A percentile compares a stretch with the other conserved stretches of the same genome.
These are phyloP conservation scores for Aspergillus neoniger DNA, from an alignment of 2,329 filamentous ascomycete genomes.

Conservation along the genomic window DNA sequence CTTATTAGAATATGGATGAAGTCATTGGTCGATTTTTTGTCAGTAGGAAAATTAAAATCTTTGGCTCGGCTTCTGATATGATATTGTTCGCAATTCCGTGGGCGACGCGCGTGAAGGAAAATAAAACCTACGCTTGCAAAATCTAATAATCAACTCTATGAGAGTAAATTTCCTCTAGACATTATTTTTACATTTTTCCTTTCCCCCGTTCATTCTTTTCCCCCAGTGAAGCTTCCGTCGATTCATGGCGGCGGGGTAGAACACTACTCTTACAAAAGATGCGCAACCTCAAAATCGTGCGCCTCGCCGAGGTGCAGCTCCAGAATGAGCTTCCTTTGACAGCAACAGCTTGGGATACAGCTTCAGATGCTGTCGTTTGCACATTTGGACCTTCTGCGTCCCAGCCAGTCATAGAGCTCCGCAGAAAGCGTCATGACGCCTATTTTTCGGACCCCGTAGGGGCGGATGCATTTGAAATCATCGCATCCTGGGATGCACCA, in stretches of 20 bases:
- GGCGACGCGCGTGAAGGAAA: slow-evolving; percentile 15
- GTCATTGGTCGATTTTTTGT: slow-evolving; percentile 43
- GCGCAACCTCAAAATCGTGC: slow-evolving; percentile 84
- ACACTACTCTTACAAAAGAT: slow-evolving; percentile 54
- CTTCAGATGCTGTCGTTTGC: slow-evolving; percentile 75
- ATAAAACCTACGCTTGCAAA: not conserved
- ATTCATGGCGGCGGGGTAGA: slow-evolving; percentile 42
- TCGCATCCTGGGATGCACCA: slow-evolving; percentile 88
- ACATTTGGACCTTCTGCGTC: slow-evolving; percentile 76
- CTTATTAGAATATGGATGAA: slow-evolving; percentile 43
- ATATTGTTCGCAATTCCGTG: slow-evolving; percentile 8
- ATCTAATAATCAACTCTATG: slow-evolving; percentile 6
- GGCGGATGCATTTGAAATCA: slow-evolving; percentile 47
- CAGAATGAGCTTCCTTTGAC: slow-evolving; percentile 65
- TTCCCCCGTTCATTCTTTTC: slow-evolving; percentile 9
- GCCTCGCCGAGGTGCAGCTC: slow-evolving; percentile 66
- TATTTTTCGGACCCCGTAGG: slow-evolving; percentile 44
- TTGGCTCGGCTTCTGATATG: slow-evolving; percentile 34
- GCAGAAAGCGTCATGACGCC: slow-evolving; percentile 47
- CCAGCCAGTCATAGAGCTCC: slow-evolving; percentile 73
- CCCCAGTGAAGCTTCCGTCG: slow-evolving; percentile 17
- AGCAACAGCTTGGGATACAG: slow-evolving; percentile 82
- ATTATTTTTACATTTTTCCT: slow-evolving; percentile 5
- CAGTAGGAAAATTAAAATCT: slow-evolving; percentile 42
- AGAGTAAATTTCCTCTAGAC: not conserved